Percentiles rank a stretch among this genome's conserved stretches.
Conservation (phyloP, 2,329 filamentous ascomycete species). For the Cladorrhinum sp. region DNA sequence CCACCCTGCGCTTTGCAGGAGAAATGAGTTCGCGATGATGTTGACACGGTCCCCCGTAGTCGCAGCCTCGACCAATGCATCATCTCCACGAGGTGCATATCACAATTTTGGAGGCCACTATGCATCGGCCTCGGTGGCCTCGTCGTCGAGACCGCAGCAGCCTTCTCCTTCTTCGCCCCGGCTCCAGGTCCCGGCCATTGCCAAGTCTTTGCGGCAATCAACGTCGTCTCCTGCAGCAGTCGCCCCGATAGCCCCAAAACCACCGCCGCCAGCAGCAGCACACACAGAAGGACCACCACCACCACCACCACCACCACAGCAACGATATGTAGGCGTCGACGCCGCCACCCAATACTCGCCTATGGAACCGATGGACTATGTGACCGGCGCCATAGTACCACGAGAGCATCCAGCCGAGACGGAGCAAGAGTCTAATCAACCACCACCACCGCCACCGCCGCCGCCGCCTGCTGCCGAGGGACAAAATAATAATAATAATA, state of each 20-base stretch:
- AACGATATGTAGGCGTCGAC: conserved; percentile 47
- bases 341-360: conserved; percentile 49
- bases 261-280: conserved; percentile 2
- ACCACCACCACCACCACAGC: conserved; percentile 29
- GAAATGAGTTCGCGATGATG: conserved; percentile 53
- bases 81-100: conserved; percentile 46
- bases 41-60: conserved; percentile 56
- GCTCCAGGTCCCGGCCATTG: conserved; percentile 38
- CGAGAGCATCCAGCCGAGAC: conserved; percentile 27
- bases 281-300: not conserved
- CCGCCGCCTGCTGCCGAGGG: conserved; percentile 29
- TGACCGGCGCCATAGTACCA: conserved; percentile 22
- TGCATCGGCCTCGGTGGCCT: conserved; percentile 38
- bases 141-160: conserved; percentile 37
- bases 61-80: conserved; percentile 50
- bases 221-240: conserved; percentile 33
- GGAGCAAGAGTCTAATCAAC: conserved; percentile 26
- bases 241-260: conserved; percentile 30
- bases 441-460: not conserved
- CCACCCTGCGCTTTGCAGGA: conserved; percentile 30
- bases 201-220: conserved; percentile 41
- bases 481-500: not conserved
- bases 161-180: conserved; percentile 36
- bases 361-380: conserved; percentile 45
- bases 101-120: conserved; percentile 39